Percentiles rank a stretch among this genome's conserved stretches.
These are phyloP conservation scores for Dendrocalamus latiflorus DNA, from an alignment of 202 grass and related monocot genomes.

Conservation along the genomic window DNA sequence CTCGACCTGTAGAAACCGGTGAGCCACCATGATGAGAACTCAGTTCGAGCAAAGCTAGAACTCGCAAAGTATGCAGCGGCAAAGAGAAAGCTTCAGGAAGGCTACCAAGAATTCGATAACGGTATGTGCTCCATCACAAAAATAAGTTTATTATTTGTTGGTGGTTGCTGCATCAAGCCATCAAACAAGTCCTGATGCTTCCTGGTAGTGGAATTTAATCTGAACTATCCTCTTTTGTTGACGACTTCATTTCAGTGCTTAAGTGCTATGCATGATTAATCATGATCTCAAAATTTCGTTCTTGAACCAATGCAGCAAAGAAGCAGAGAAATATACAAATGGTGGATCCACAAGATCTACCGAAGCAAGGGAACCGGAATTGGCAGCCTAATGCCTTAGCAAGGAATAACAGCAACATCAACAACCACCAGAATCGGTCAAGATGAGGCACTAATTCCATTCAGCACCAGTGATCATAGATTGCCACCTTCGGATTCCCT, in stretches of 20 bases:
- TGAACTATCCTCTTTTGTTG: not conserved
- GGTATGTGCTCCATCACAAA: slow-evolving; percentile 9
- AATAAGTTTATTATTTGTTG: not conserved
- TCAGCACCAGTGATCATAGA: not conserved
- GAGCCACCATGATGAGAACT: not conserved
- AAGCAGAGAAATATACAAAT: slow-evolving; percentile 55
- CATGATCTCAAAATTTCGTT: not conserved
- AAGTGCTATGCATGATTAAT: not conserved
- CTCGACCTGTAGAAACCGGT: slow-evolving; percentile 12
- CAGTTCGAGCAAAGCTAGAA: slow-evolving; percentile 38
- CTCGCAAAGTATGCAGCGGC: slow-evolving; percentile 30
- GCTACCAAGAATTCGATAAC: slow-evolving; percentile 67
- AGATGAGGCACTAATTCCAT: slow-evolving; percentile 35
- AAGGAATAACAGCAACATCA: slow-evolving; percentile 35
- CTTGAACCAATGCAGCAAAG: slow-evolving; percentile 46
- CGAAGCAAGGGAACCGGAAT: slow-evolving; percentile 43
- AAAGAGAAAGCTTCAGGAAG: slow-evolving; percentile 64
- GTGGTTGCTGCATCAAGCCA: not conserved
- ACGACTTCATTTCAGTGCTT: not conserved
- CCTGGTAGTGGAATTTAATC: not conserved
- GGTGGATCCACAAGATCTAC: slow-evolving; percentile 50
- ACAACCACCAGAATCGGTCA: slow-evolving; percentile 38
- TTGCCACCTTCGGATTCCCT: not conserved
- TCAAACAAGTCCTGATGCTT: not conserved
- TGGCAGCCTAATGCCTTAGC: slow-evolving; percentile 30